Base-by-base conservation (phyloP, 306 rosid genomes). In the barrel medic (Medicago truncatula) region DNA sequence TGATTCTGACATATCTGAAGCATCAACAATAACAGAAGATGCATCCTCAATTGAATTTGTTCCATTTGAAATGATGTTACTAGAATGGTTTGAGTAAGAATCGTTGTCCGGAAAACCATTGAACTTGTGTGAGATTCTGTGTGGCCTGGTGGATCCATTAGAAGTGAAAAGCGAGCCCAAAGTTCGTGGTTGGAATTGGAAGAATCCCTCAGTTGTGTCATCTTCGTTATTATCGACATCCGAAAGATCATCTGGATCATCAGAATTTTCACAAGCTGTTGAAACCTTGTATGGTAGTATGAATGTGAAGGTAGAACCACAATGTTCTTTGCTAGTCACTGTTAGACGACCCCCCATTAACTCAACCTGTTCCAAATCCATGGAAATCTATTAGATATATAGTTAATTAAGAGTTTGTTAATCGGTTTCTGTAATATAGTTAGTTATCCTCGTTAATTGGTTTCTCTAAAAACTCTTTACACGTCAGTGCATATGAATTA, bases 291-390 rank as follows among this genome's bases (percentile, higher is more conserved):
- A 92, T 5, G 99, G 98, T 20, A 96, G 86, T 13, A 88, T 86
- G 83, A 96, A 96, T 1, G 97, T 96, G 81, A 92, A 96, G 15
- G 96, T 96, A 7, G 99, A 96, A 5, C 99, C 99, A 57, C 64
- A 40, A 21, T 89, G 75, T 81, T 88, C 98, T 82, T 63, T 81
- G 89, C 99, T 96, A n/a, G 92, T 76, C 54, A 96, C 97, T 0
- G 97, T 96, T 73, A 96, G 84, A 65, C 76, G 83, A 61, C 99
- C 98, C 17, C 99, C 99, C 96, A 96, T 96, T 77, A 96, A 83
- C 71, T 90, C 98, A 70, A 96, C 99, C 99, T 96, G 85, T 82
- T 66, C 61, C 85, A 73, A 53, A 73, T 16, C n/a, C 60, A 65
- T 9, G 17, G 23, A 67, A 66, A 80, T 68, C 67, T 28, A 28